Evolutionary conservation across 2,329 filamentous ascomycete genomes (phyloP), one percentile per base, ranked within the genome.

Genomic region (Exutisphaerella laricina): DNA sequence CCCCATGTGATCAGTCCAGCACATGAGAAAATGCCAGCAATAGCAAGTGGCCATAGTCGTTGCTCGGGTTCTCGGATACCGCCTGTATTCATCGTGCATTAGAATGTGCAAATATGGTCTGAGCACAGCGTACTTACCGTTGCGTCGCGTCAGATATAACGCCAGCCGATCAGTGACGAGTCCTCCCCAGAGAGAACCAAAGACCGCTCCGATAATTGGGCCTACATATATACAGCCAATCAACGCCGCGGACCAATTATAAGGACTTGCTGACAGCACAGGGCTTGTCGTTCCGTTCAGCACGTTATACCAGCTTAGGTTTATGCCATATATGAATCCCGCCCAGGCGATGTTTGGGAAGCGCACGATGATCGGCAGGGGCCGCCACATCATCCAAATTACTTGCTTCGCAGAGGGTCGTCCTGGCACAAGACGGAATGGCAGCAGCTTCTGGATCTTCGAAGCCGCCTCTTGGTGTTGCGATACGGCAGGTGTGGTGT

Each of bases 21-120:
- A 1, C 66, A 65, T 0, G 66, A 58, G 10, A 66, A 45, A 5
- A 70, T 14, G 1, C 67, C 41, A 30, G 64, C 64, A 2, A 61
- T 51, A 0, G 62, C 58, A 56, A 65, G 66, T 6, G 65, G 62
- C 66, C 66, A 70, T 1, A 70, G 49, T 37, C 69, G 46, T 30
- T 67, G 59, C 39, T 69, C 67, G 1, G 65, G 56, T 46, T 69
- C 67, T 32, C 62, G 56, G 12, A 66, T 57, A 14, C 66, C 66
- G 7, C 48, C 46, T 41, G n/a, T n/a, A n/a, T n/a, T n/a, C n/a
- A n/a, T n/a, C n/a, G n/a, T n/a, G n/a, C n/a, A n/a, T n/a, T n/a
- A n/a, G n/a, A n/a, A n/a, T n/a, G n/a, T n/a, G n/a, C n/a, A n/a
- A n/a, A n/a, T n/a, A n/a, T n/a, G n/a, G n/a, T n/a, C n/a, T n/a